Conservation (phyloP, 164 flowering plant genomes). For the Buxus sempervirens region DNA sequence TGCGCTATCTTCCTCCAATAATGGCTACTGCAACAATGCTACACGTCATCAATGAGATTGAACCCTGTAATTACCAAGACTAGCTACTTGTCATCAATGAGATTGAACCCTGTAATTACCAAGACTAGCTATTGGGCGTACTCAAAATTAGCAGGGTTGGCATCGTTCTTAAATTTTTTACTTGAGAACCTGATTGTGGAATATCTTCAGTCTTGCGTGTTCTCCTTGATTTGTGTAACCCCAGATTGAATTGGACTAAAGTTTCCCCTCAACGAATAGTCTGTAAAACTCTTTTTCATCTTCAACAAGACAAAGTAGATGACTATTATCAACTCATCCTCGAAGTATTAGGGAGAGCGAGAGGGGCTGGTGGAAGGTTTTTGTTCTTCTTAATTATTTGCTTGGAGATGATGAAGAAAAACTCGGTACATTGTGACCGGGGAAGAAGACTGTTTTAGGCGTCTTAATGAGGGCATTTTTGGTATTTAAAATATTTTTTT, state of each 20-base stretch:
- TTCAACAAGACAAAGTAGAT: constrained; percentile 49
- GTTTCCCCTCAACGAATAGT: not conserved
- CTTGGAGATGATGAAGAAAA: no score
- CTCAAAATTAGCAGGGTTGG: constrained; percentile 43
- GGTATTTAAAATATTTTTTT: no score
- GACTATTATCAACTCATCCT: constrained; percentile 33
- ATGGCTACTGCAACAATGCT: constrained; percentile 65
- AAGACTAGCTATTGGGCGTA: constrained; percentile 34
- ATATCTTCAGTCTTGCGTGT: no score
- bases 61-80: constrained; percentile 26
- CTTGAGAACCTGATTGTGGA: no score
- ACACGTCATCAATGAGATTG: constrained; percentile 34
- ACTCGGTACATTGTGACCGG: no score
- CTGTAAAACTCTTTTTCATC: not conserved
- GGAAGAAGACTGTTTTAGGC: no score
- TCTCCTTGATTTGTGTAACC: no score
- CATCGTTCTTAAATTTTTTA: no score
- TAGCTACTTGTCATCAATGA: constrained; percentile 37
- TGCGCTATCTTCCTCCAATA: constrained; percentile 44
- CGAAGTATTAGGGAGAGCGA: constrained; percentile 22
- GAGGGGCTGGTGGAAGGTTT: no score
- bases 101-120: constrained; percentile 28
- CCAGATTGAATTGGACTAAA: not conserved
- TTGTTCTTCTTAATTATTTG: no score
- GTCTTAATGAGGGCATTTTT: no score